Percentiles rank a stretch among this genome's conserved stretches.
These are phyloP conservation scores for Phytophthora constricta DNA, from an alignment of 352 stramenopile genomes.

Conservation along the genomic window DNA sequence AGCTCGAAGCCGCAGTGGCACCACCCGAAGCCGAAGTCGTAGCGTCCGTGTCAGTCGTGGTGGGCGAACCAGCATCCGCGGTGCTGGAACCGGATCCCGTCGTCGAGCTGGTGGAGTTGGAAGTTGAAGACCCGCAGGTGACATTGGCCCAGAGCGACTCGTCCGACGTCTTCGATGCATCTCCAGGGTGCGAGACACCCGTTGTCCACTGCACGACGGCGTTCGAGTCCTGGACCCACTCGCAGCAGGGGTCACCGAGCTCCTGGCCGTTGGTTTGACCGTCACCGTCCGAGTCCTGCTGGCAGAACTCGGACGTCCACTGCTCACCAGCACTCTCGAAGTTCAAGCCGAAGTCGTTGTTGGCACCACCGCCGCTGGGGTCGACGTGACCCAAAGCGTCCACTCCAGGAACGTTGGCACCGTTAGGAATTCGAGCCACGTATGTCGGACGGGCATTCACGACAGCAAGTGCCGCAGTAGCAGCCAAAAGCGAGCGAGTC, in stretches of 20 bases:
- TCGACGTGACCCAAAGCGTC: conserved; percentile 46
- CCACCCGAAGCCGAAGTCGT: conserved; percentile 6
- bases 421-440: conserved; percentile 39
- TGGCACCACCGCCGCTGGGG: conserved; percentile 31
- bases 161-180: conserved; percentile 35
- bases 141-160: conserved; percentile 39
- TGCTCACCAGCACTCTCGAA: conserved; percentile 30
- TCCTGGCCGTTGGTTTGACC: conserved; percentile 87
- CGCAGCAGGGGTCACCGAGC: conserved; percentile 84
- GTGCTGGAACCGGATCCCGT: conserved; percentile 19
- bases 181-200: conserved; percentile 44
- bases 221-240: conserved; percentile 49
- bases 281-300: conserved; percentile 79
- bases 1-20: conserved; percentile 12
- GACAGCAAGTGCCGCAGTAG: conserved; percentile 17
- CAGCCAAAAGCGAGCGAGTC: conserved; percentile 25
- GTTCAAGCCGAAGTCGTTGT: conserved; percentile 54
- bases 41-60: conserved; percentile 8
- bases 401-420: conserved; percentile 37
- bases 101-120: conserved; percentile 23
- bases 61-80: conserved; percentile 14
- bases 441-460: conserved; percentile 34
- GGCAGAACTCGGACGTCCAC: conserved; percentile 57
- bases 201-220: conserved; percentile 25
- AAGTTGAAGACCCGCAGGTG: conserved; percentile 23